Base-by-base conservation (phyloP, 75 land plant genomes). In the Pinus tabuliformis region DNA sequence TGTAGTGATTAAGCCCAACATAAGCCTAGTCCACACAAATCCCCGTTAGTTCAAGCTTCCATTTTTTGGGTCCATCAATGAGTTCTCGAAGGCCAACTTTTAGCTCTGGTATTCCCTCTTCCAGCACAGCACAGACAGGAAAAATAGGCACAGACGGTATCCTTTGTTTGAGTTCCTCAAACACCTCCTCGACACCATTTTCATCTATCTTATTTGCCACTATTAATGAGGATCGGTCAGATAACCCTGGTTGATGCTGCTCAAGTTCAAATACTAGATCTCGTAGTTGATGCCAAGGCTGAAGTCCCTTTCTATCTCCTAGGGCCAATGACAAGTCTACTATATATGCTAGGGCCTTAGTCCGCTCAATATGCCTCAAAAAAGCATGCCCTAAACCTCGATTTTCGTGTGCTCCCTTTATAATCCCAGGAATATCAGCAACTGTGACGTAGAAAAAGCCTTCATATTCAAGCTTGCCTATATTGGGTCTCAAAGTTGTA, bases 351-450 rank as follows among this genome's bases (percentile, higher is more conserved):
- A 97, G 73, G 16, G 88, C 95, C 77, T 89, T 97, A 21, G 99
- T 94, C 12, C 99, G 90, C 84, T 97, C 99, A 30, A 97, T 89
- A 70, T 97, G 99, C 72, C 99, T 80, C 57, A 97, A 72, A 78
- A 97, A 97, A 20, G 92, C 90, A 79, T 89, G 96, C 4, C 99
- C 98, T 13, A 97, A 82, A n/a, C 99, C 99, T 12, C 93, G 90
- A 73, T 97, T 94, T 54, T 81, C 80, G 72, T 94, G 95, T 20
- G 99, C 99, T 64, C 98, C 99, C 77, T 81, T 87, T 66, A 97
- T 94, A n/a, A 97, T 81, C 37, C 99, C 99, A 2, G 99, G 99
- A 75, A 97, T 91, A 73, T 97, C 99, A 33, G 99, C 99, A 33
- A 94, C 95, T 9, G 91, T 89, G 16, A 92, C 39, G 3, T 79